These are phyloP conservation scores for Sugiyamaella smithiae DNA, from an alignment of 805 yeast species.

Conservation along the genomic window DNA sequence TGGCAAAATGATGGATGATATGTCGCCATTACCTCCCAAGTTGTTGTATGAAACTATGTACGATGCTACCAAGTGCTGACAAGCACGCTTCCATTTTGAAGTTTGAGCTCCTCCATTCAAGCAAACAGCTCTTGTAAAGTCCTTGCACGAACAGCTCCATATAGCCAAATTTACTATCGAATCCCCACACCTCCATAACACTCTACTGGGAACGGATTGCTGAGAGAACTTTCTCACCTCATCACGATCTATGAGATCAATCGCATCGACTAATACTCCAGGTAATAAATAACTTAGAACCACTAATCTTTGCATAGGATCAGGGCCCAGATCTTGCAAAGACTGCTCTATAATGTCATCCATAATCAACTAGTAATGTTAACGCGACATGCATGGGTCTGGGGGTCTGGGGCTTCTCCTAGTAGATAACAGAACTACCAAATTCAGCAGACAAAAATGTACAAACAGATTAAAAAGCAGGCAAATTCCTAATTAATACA, in stretches of 20 bases:
- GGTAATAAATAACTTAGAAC: constrained; percentile 25
- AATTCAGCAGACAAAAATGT: no score
- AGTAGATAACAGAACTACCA: no score
- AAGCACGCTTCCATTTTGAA: constrained; percentile 14
- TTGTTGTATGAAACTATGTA: no score
- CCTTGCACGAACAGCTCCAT: constrained; percentile 26
- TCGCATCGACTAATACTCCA: constrained; percentile 19
- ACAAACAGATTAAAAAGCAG: constrained; percentile 2
- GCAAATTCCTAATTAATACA: constrained; percentile 1
- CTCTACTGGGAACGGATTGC: neutral
- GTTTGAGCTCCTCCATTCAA: constrained; percentile 1
- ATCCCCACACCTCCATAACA: constrained; percentile 2
- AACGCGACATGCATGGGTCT: neutral
- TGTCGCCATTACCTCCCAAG: no score
- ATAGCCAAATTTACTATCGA: constrained; percentile 15
- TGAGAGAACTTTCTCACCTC: constrained; percentile 2
- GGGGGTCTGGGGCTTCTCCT: no score
- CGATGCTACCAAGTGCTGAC: constrained; percentile 26
- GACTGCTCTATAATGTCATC: neutral
- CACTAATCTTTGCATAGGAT: constrained; percentile 14
- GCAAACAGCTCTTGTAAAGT: constrained; percentile 9
- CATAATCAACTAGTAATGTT: neutral
- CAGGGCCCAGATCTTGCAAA: neutral
- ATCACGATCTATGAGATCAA: constrained; percentile 21
- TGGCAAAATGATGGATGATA: no score